These are phyloP conservation scores for Jaapia argillacea DNA, from an alignment of 768 basidiomycete genomes.

Conservation along the genomic window DNA sequence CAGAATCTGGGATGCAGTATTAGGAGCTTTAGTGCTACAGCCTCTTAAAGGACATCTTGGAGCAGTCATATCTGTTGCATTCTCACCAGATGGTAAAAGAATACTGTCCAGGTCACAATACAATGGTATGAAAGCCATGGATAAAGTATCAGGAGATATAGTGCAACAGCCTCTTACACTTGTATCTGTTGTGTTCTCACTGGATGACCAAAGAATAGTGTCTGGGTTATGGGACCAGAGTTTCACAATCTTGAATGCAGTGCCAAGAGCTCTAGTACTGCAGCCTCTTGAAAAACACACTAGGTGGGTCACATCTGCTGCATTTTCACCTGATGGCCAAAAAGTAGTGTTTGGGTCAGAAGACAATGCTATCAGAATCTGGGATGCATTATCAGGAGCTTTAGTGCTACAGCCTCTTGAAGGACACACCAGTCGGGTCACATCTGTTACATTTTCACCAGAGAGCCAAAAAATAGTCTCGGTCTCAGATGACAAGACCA, in stretches of 20 bases:
- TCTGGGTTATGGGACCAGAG: background rate
- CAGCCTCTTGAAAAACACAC: background rate
- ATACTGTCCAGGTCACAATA: slow-evolving; percentile 36
- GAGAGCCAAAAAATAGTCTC: background rate
- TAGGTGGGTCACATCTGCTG: background rate
- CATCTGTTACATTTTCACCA: background rate
- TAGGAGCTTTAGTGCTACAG: background rate
- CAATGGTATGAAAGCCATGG: slow-evolving; percentile 40
- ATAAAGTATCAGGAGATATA: slow-evolving; percentile 10
- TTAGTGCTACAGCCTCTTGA: background rate
- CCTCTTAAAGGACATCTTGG: slow-evolving; percentile 1
- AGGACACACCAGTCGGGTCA: background rate
- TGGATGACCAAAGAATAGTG: background rate
- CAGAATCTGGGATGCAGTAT: background rate
- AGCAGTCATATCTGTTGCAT: background rate
- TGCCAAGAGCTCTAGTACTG: background rate
- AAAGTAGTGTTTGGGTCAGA: background rate
- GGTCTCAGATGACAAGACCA: background rate
- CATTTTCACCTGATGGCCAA: background rate
- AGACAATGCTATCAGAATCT: background rate
- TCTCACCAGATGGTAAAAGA: slow-evolving; percentile 1
- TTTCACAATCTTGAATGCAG: background rate
- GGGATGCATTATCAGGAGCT: background rate
- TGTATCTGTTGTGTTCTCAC: background rate
- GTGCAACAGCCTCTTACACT: background rate